These are phyloP conservation scores for Leersia perrieri DNA, from an alignment of 176 grass and related monocot genomes.

Conservation along the genomic window DNA sequence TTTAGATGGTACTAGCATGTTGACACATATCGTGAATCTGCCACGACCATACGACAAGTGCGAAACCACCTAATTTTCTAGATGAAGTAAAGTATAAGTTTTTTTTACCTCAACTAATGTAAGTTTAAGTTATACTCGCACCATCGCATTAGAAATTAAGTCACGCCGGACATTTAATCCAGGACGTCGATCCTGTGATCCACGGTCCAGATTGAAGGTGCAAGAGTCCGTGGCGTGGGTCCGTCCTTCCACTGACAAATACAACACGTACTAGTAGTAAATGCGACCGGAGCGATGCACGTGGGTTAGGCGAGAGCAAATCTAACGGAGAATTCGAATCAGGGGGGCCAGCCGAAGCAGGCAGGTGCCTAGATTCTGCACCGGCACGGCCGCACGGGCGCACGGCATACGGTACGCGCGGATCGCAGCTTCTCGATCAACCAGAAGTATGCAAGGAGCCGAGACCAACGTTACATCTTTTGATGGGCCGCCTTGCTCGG, in stretches of 20 bases:
- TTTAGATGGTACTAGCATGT: background rate
- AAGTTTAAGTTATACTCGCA: background rate
- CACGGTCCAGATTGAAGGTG: background rate
- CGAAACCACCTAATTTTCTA: background rate
- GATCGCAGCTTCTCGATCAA: background rate
- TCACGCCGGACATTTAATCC: background rate
- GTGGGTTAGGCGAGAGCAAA: background rate
- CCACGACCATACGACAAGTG: background rate
- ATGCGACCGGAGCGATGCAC: conserved; percentile 11
- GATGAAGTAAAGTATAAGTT: background rate
- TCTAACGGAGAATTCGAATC: background rate
- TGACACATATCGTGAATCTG: background rate
- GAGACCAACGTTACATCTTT: background rate
- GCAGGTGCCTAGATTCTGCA: background rate
- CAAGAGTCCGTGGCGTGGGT: background rate
- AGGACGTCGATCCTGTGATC: background rate
- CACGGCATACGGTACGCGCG: background rate
- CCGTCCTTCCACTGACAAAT: background rate
- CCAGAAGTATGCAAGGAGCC: background rate
- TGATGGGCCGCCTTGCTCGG: background rate
- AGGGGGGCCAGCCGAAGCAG: background rate
- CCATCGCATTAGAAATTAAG: background rate
- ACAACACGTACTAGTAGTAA: background rate
- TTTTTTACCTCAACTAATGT: background rate
- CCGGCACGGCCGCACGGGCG: background rate